phyloP scores from a whole-genome alignment of 2,329 filamentous ascomycete genomes.

The Corinectria fuckeliana region DNA sequence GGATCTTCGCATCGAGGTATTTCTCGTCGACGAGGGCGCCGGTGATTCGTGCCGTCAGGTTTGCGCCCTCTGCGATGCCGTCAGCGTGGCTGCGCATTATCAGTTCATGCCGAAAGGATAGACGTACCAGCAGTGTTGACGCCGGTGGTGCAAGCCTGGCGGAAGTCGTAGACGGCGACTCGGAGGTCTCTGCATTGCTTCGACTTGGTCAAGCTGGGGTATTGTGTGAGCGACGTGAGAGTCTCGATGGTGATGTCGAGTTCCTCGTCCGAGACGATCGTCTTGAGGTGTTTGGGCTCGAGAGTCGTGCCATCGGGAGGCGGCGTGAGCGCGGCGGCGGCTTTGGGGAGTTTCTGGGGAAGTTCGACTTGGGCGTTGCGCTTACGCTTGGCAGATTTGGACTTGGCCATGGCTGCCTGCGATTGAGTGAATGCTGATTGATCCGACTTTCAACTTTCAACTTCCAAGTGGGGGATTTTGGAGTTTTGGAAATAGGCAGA shows the following conservation, averaged over 20 bases:
- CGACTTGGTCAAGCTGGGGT: constrained; percentile 70
- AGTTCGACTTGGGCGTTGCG: constrained; percentile 45
- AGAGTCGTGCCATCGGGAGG: constrained; percentile 45
- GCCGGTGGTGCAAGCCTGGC: constrained; percentile 72
- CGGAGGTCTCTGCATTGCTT: constrained; percentile 72
- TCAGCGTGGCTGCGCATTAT: too few relatives aligned
- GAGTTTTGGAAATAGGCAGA: neutral
- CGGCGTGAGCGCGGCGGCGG: constrained; percentile 37
- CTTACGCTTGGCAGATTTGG: constrained; percentile 55
- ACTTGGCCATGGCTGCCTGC: constrained; percentile 50
- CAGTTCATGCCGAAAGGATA: too few relatives aligned
- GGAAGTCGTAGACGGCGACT: constrained; percentile 72
- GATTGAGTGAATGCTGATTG: constrained; percentile 1
- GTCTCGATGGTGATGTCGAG: constrained; percentile 73
- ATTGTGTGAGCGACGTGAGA: constrained; percentile 61
- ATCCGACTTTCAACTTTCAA: neutral
- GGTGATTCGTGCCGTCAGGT: constrained; percentile 70
- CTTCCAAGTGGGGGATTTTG: neutral
- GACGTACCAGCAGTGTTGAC: constrained; percentile 60
- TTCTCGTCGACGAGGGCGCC: constrained; percentile 70
- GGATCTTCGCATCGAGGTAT: constrained; percentile 68
- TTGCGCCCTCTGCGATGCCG: constrained; percentile 55
- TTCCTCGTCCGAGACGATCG: constrained; percentile 67
- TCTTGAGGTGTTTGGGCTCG: constrained; percentile 58
- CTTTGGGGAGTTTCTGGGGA: constrained; percentile 49